Conservation (phyloP, 495 filamentous ascomycete species). For the Neurospora sp. region DNA sequence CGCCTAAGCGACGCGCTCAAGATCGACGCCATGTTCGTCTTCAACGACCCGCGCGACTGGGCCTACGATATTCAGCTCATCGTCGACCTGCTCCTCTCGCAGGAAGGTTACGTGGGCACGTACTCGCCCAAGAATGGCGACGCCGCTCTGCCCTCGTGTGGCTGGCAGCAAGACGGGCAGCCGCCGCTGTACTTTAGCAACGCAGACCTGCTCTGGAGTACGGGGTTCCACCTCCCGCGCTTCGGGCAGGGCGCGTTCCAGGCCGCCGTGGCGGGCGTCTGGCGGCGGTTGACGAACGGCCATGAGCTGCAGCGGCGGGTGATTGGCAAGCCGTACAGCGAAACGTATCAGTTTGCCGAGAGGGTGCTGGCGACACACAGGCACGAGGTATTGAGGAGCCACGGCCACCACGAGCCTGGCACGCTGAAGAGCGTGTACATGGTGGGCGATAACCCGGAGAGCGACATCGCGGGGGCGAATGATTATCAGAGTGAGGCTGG, state of each 20-base stretch:
- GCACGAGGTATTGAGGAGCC: conserved; percentile 29
- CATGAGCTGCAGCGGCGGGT: conserved; percentile 49
- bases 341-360: conserved; percentile 82
- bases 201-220: conserved; percentile 82
- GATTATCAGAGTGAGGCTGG: conserved; percentile 52
- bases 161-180: conserved; percentile 70
- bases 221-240: conserved; percentile 71
- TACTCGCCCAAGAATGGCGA: conserved; percentile 53
- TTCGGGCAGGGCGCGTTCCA: conserved; percentile 91
- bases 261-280: conserved; percentile 67
- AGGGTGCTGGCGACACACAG: conserved; percentile 54
- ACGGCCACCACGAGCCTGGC: conserved; percentile 9
- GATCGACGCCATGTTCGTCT: conserved; percentile 80
- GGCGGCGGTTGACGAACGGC: conserved; percentile 61
- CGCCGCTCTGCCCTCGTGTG: conserved; percentile 53
- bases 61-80: conserved; percentile 77
- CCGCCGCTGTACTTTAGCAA: conserved; percentile 77
- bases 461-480: conserved; percentile 87
- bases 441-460: conserved; percentile 95
- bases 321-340: conserved; percentile 74
- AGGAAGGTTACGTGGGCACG: conserved; percentile 65
- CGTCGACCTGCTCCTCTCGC: conserved; percentile 68
- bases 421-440: conserved; percentile 69
- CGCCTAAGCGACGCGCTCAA: conserved; percentile 38
- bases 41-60: conserved; percentile 91